These are phyloP conservation scores for Podospora comata DNA, from an alignment of 495 filamentous ascomycete genomes.

Conservation along the genomic window DNA sequence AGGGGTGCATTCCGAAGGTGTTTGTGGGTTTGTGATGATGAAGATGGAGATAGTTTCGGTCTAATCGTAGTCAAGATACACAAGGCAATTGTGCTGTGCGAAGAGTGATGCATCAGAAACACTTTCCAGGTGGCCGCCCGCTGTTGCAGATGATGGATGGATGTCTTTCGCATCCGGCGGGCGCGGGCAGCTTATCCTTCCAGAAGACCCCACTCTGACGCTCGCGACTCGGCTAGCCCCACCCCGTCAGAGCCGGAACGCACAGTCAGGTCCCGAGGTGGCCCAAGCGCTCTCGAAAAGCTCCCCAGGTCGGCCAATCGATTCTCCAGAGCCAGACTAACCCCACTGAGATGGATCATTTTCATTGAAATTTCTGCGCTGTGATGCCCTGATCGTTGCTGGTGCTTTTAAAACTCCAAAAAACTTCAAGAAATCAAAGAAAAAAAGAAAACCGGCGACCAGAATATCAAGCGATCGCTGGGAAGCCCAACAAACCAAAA, in stretches of 20 bases:
- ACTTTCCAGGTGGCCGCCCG: background rate
- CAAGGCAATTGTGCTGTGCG: background rate
- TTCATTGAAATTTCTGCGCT: background rate
- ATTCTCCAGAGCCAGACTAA: slow-evolving; percentile 5
- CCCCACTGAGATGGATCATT: slow-evolving; percentile 7
- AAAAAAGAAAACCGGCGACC: slow-evolving; percentile 15
- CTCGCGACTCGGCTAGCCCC: background rate
- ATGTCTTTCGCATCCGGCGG: background rate
- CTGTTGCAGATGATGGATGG: no score
- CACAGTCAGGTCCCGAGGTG: background rate
- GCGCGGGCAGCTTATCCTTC: background rate
- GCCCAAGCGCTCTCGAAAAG: background rate
- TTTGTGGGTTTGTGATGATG: background rate
- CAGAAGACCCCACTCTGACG: background rate
- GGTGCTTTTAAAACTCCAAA: slow-evolving; percentile 1
- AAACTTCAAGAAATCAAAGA: background rate
- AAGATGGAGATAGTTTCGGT: background rate
- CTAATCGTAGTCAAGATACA: background rate
- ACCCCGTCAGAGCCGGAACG: background rate
- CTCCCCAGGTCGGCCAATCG: slow-evolving; percentile 5
- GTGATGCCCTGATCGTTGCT: background rate
- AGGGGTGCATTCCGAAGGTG: background rate
- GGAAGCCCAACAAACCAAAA: slow-evolving; percentile 7
- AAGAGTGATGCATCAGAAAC: background rate
- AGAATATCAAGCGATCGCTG: slow-evolving; percentile 28